A percentile compares a stretch with the other conserved stretches of the same genome.
These are phyloP conservation scores for Berberis vulgaris DNA, from an alignment of 164 flowering plant genomes.

Conservation along the genomic window DNA sequence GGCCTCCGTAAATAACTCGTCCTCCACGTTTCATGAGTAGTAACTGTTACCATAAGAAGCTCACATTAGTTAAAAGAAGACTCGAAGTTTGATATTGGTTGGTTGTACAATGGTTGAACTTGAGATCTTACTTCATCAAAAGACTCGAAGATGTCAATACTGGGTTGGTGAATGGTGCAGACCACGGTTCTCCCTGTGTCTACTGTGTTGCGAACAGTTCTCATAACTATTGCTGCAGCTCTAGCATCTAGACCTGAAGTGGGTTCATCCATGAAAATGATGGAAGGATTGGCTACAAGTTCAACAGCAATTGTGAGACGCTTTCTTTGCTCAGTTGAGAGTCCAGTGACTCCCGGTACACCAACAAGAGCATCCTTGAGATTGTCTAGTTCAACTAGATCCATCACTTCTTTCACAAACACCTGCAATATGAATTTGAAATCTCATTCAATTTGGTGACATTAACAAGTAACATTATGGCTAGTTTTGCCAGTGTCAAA, in stretches of 20 bases:
- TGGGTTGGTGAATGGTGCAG: constrained; percentile 97
- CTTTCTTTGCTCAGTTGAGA: constrained; percentile 95
- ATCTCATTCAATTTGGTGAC: background rate
- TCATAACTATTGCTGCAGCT: constrained; percentile 98
- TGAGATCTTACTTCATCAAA: constrained; percentile 71
- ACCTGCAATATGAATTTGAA: constrained; percentile 29
- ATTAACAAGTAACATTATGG: background rate
- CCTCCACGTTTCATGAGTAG: constrained; percentile 95
- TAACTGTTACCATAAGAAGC: constrained; percentile 28
- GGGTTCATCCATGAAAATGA: constrained; percentile 98
- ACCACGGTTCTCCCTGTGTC: constrained; percentile 96
- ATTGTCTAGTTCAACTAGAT: constrained; percentile 70
- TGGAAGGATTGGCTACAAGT: constrained; percentile 96
- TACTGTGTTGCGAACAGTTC: constrained; percentile 91
- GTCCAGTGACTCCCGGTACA: constrained; percentile 78
- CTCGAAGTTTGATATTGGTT: background rate
- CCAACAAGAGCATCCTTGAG: constrained; percentile 85
- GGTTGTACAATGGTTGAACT: background rate
- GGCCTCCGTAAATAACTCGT: constrained; percentile 84
- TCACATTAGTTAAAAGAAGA: background rate
- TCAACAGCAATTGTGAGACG: constrained; percentile 93
- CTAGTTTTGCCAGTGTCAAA: background rate
- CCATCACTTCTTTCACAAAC: constrained; percentile 90
- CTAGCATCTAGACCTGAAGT: constrained; percentile 98
- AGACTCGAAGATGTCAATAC: constrained; percentile 93